These are phyloP conservation scores for Barnettozyma sucrosica DNA, from an alignment of 805 yeast genomes.

Conservation along the genomic window DNA sequence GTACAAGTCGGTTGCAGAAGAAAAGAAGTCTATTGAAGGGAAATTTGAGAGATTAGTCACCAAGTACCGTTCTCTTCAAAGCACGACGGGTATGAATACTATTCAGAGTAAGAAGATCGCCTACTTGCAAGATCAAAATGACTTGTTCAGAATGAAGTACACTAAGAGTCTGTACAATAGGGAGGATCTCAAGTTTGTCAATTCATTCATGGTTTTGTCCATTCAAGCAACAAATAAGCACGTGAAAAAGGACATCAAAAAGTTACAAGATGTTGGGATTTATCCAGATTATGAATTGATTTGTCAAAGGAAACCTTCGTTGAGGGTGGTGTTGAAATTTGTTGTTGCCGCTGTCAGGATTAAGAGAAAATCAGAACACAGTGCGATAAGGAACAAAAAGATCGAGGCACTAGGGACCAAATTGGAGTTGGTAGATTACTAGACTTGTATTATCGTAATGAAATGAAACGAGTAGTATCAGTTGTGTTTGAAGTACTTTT, in stretches of 20 bases:
- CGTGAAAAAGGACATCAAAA: constrained; percentile 23
- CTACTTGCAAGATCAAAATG: constrained; percentile 34
- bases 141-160: constrained; percentile 41
- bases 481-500: constrained; percentile 16
- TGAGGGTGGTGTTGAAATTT: constrained; percentile 27
- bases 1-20: constrained; percentile 22
- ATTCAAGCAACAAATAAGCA: constrained; percentile 23
- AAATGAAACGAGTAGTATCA: background rate
- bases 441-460: background rate
- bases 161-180: constrained; percentile 35
- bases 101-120: constrained; percentile 20
- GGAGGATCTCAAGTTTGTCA: constrained; percentile 32
- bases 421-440: constrained; percentile 7
- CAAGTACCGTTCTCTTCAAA: constrained; percentile 23
- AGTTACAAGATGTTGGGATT: constrained; percentile 24
- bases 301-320: constrained; percentile 18
- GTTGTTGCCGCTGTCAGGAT: constrained; percentile 36
- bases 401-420: constrained; percentile 12
- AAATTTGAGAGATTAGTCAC: constrained; percentile 29
- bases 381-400: constrained; percentile 17
- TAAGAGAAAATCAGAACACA: constrained; percentile 26
- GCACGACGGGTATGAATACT: constrained; percentile 22
- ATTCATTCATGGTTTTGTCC: constrained; percentile 28
- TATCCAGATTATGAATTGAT: constrained; percentile 25
- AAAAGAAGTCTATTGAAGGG: constrained; percentile 25